Conservation (phyloP, 2,329 filamentous ascomycete genomes). For the Plectosphaerella plurivora region DNA sequence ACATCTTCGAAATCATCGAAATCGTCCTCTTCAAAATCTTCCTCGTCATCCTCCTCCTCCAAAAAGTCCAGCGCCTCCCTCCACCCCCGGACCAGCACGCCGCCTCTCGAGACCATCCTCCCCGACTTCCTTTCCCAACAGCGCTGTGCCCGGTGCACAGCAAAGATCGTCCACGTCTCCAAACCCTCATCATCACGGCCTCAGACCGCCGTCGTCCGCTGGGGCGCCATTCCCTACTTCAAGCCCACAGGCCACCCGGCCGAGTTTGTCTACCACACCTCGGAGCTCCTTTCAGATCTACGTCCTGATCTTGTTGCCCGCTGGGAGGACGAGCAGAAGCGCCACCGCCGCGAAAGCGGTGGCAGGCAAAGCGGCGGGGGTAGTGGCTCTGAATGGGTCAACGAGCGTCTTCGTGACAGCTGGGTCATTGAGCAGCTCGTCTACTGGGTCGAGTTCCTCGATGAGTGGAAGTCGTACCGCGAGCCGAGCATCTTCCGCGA, state of each 20-base stretch:
- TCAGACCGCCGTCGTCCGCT: conserved; percentile 11
- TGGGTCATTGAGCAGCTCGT: conserved; percentile 14
- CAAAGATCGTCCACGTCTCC: conserved; percentile 11
- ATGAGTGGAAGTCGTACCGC: conserved; percentile 14
- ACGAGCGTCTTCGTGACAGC: conserved; percentile 11
- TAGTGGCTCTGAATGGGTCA: conserved; percentile 5
- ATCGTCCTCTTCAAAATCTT: not conserved
- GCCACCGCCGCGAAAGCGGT: not conserved
- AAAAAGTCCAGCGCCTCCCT: conserved; percentile 1
- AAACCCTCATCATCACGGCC: not conserved
- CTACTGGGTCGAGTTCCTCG: conserved; percentile 13
- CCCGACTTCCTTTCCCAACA: conserved; percentile 8
- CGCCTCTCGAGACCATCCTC: conserved; percentile 7
- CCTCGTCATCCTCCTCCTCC: not conserved
- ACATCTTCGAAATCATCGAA: not conserved
- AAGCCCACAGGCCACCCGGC: conserved; percentile 10
- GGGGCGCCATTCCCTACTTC: conserved; percentile 12
- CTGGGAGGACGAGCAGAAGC: not conserved
- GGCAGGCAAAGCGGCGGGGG: not conserved
- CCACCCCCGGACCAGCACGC: conserved; percentile 12
- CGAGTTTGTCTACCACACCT: conserved; percentile 11
- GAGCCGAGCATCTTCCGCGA: conserved; percentile 12
- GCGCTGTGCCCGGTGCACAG: conserved; percentile 11
- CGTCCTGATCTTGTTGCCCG: conserved; percentile 8
- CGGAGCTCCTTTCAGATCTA: conserved; percentile 7